Evolutionary conservation across 805 yeast species (phyloP).

Genomic region (Yarrowia deformans): DNA sequence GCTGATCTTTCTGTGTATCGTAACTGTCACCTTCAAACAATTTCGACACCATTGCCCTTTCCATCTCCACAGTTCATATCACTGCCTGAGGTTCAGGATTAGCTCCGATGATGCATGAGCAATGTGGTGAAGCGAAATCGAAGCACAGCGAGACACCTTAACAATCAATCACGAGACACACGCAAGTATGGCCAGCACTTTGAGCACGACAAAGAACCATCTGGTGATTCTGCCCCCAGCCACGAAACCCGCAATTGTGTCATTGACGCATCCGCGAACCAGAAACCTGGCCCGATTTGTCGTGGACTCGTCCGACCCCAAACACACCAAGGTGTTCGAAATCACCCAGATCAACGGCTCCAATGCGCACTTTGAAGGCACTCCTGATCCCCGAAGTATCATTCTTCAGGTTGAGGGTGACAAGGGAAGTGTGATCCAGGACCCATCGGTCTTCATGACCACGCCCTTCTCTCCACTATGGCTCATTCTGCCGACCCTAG

Average conservation of each 20-base stretch:
- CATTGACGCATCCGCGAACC: constrained; percentile 30
- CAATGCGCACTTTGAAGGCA: constrained; percentile 34
- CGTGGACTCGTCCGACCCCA: constrained; percentile 27
- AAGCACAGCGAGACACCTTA: constrained; percentile 4
- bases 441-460: constrained; percentile 36
- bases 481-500: constrained; percentile 31
- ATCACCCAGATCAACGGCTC: constrained; percentile 38
- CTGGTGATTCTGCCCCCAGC: constrained; percentile 23
- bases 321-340: constrained; percentile 31
- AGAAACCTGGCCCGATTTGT: constrained; percentile 17
- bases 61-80: background rate
- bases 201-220: constrained; percentile 23
- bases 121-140: constrained; percentile 19
- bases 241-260: constrained; percentile 30
- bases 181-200: constrained; percentile 15
- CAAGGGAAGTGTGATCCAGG: constrained; percentile 33
- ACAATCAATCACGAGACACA: background rate
- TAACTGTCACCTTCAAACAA: too few relatives aligned
- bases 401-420: constrained; percentile 21
- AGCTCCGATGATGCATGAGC: constrained; percentile 24
- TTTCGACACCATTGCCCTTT: background rate
- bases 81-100: constrained; percentile 10
- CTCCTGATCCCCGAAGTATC: constrained; percentile 29
- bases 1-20: too few relatives aligned
- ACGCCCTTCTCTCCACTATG: constrained; percentile 36